phyloP scores from a whole-genome alignment of 352 stramenopile species.

The Blastocystis sp. region DNA sequence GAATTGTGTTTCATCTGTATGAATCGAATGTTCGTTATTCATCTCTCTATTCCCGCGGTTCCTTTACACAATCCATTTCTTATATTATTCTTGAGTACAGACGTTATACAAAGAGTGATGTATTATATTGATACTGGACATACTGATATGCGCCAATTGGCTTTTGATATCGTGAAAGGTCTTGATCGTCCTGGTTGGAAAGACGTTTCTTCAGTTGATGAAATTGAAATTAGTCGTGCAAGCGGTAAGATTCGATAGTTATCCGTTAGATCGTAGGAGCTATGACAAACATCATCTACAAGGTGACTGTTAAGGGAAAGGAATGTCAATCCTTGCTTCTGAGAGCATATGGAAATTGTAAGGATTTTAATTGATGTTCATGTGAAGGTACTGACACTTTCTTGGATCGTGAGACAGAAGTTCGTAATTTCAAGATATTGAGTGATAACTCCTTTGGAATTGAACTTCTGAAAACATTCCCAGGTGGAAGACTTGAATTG shows the following conservation, averaged over 20 bases:
- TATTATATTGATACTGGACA: conserved; percentile 5
- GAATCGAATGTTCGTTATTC: conserved; percentile 8
- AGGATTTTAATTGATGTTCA: not conserved
- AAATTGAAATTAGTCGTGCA: conserved; percentile 6
- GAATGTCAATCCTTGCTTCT: not conserved
- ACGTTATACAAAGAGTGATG: not conserved
- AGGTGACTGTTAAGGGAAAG: not conserved
- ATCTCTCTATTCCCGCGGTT: not conserved
- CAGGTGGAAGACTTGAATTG: conserved; percentile 3
- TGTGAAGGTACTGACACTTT: not conserved
- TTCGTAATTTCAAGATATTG: conserved; percentile 4
- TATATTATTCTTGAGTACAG: not conserved
- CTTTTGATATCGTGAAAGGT: not conserved
- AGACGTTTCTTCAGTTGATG: not conserved
- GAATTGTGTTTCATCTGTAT: not conserved
- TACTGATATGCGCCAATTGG: conserved; percentile 31
- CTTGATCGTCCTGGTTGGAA: conserved; percentile 15
- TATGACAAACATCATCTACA: conserved; percentile 57
- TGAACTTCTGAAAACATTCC: not conserved
- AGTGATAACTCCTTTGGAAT: conserved; percentile 42
- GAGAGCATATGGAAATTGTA: conserved; percentile 8
- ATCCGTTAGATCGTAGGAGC: not conserved
- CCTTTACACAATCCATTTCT: not conserved
- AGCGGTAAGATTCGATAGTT: not conserved
- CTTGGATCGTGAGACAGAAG: conserved; percentile 21